phyloP scores from a whole-genome alignment of 352 stramenopile species.

The Bremia lactucae region DNA sequence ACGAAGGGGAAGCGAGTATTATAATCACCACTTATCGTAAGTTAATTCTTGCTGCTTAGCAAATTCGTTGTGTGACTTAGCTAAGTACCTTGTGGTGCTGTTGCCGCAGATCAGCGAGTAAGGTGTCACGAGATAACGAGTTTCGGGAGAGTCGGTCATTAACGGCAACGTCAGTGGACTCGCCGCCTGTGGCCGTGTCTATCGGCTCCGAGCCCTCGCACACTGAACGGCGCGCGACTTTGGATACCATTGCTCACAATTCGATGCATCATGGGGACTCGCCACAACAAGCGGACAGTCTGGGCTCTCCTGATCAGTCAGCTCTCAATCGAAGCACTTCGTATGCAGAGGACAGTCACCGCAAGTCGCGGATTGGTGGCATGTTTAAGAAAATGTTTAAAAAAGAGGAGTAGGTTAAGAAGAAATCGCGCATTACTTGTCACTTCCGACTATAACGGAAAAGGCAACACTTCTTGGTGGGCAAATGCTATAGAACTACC shows the following conservation, averaged over 20 bases:
- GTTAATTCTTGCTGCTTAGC: constrained; percentile 1
- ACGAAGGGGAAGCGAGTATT: constrained; percentile 17
- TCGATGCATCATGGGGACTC: constrained; percentile 17
- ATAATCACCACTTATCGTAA: constrained; percentile 21
- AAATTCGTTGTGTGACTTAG: background rate
- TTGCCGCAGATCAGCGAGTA: constrained; percentile 8
- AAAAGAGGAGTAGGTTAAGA: constrained; percentile 56
- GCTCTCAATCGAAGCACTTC: constrained; percentile 36
- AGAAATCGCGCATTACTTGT: too few species aligned
- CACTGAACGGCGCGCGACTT: constrained; percentile 29
- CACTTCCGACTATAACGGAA: constrained; percentile 5
- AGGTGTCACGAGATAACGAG: constrained; percentile 11
- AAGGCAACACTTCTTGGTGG: too few species aligned
- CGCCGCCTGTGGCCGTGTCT: constrained; percentile 50
- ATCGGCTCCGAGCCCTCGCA: constrained; percentile 16
- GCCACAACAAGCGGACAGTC: constrained; percentile 14
- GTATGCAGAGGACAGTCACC: constrained; percentile 49
- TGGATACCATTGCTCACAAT: constrained; percentile 48
- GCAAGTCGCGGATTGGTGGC: constrained; percentile 71
- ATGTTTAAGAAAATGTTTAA: constrained; percentile 89
- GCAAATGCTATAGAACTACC: too few species aligned
- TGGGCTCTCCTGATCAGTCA: constrained; percentile 22
- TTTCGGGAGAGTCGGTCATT: constrained; percentile 42
- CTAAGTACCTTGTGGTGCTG: background rate
- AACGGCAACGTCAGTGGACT: constrained; percentile 45